Base-by-base conservation (phyloP, 2,329 filamentous ascomycete species). In the Trichoderma simmonsii region DNA sequence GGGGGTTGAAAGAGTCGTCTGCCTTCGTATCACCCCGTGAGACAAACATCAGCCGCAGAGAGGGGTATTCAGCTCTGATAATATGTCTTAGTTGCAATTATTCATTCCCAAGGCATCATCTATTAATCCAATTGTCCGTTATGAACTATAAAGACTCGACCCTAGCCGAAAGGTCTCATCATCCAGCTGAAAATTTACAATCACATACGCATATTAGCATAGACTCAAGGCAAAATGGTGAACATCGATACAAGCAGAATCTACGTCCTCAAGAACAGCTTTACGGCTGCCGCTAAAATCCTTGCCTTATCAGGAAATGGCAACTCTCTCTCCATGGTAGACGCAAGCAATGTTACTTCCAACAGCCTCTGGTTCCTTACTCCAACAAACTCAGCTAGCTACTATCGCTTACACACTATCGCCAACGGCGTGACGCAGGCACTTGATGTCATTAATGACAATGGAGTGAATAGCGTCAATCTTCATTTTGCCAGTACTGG, bases 331-430 rank as follows among this genome's bases (percentile, higher is more conserved):
- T 28, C 67, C 12, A 62, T 70, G 56, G 43, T 70, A 15, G 39
- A 62, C 39, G 36, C 67, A 36, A 8, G 2, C 2, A 61, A 51
- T 30, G 30, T 62, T 9, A 54, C 8, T n/a, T 14, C 59, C 39
- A 30, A 62, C n/a, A 21, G 59, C 28, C 36, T 62, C 67, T 70
- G 67, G 67, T 70, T 70, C 21, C 56, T 70, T 12, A 70, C 57
- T 2, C 67, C 67, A 7, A 54, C 67, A n/a, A 14, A 36, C 9
- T 24, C 28, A 14, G 18, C 66, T 3, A 4, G 15, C 39, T 61
- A 9, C n/a, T 70, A 70, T 57, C 67, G 28, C n/a, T 28, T 70
- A 8, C 67, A 70, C 39, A 62, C 39, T 12, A 15, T 70, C 14
- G 9, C 57, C 30, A 54, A 62, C 21, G 67, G 67, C 11, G 59